Percentiles rank a stretch among this genome's conserved stretches.
Evolutionary conservation across 140 eudicot species (phyloP).

Genomic region (Anethum foeniculum): DNA sequence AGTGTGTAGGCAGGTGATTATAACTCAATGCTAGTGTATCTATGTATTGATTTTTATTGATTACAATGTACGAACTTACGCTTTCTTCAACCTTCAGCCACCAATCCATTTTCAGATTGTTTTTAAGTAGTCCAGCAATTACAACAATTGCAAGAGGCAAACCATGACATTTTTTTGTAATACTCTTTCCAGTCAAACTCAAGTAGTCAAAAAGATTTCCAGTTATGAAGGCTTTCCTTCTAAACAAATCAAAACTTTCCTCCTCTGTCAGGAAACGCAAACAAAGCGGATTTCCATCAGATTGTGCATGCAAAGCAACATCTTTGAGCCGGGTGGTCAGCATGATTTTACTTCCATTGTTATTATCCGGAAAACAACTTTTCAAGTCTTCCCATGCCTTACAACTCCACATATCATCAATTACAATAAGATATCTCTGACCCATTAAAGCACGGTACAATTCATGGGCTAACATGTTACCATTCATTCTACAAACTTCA

Average conservation of each 20-base stretch:
- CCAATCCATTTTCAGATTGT: neutral
- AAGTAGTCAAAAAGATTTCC: neutral
- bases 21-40: slow-evolving; percentile 1
- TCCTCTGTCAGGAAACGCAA: neutral
- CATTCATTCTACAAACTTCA: neutral
- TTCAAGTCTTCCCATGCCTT: slow-evolving; percentile 13
- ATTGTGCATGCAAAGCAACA: slow-evolving; percentile 1
- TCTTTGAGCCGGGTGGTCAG: slow-evolving; percentile 15
- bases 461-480: neutral
- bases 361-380: slow-evolving; percentile 20
- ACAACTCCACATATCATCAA: slow-evolving; percentile 29
- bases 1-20: slow-evolving; percentile 22
- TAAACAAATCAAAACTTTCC: slow-evolving; percentile 15
- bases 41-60: neutral
- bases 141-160: slow-evolving; percentile 13
- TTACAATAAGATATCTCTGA: slow-evolving; percentile 22
- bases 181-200: slow-evolving; percentile 1
- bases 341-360: slow-evolving; percentile 17
- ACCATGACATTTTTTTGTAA: slow-evolving; percentile 3
- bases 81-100: slow-evolving; percentile 16
- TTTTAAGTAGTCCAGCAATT: slow-evolving; percentile 19
- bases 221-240: neutral
- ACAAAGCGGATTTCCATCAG: neutral
- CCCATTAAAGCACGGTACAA: slow-evolving; percentile 3
- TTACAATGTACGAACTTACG: slow-evolving; percentile 11